Evolutionary conservation across 23 red algal species (phyloP), one percentile per base, ranked within the genome.

Genomic region (Gracilaria domingensis): DNA sequence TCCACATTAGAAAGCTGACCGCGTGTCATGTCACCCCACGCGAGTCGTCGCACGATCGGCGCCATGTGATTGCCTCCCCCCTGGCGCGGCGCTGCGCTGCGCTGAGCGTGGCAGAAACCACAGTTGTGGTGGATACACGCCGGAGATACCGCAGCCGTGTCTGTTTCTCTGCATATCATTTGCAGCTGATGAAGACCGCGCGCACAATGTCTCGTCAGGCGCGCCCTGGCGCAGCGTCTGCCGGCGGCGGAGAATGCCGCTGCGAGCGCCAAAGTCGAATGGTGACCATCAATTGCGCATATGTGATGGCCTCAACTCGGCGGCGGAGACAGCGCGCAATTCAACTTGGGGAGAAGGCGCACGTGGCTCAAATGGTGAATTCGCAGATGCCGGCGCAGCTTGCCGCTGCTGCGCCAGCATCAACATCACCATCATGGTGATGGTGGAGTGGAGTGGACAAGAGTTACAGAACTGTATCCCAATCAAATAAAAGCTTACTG

Each of bases 91-190:
- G 30, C 24, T 32, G 32, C 32, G n/a, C n/a, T 59, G 24, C 32
- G 59, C 28, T 64, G n/a, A 64, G 12, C 59, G 59, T 64, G 59
- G 14, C 59, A 64, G 25, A 64, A 64, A 64, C n/a, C 59, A 11
- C 2, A 30, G 24, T 30, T 64, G 59, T 64, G 59, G 59, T 30
- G 51, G 9, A 18, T 1, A 16, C 51, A 55, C 9, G 11, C 51
- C 11, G 51, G 51, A 55, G 51, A 55, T 55, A 55, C 51, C 17
- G 9, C 1, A 14, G 17, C 1, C 18, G 51, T 18, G 51, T 55
- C 18, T 14, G 11, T 55, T 55, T 55, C 51, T 18, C 13, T 20
- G 1, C 8, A 14, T 55, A 20, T 18, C 51, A 55, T 32, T 64
- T 64, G 59, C 25, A 30, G 59, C 2, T 30, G 28, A 32, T 64